Conservation (phyloP, 495 filamentous ascomycete genomes). For the Penicillium waksmanii region DNA sequence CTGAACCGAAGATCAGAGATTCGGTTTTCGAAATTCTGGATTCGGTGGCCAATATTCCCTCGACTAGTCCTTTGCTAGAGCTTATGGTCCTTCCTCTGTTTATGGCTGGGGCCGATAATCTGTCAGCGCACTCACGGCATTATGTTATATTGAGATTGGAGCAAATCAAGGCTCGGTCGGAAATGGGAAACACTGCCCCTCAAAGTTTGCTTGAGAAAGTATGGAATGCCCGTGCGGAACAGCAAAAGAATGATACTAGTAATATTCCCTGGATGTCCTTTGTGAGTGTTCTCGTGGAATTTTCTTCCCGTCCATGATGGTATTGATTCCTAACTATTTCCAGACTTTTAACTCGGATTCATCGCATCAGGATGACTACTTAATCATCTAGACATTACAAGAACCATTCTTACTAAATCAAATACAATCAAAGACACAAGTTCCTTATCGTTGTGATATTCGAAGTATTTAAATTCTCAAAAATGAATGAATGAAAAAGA, state of each 20-base stretch:
- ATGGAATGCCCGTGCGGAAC: slow-evolving; percentile 37
- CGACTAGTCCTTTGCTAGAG: slow-evolving; percentile 32
- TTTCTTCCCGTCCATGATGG: not conserved
- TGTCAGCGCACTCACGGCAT: slow-evolving; percentile 38
- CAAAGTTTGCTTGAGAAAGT: slow-evolving; percentile 34
- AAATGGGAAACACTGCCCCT: slow-evolving; percentile 35
- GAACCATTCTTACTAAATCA: not conserved
- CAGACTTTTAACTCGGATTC: slow-evolving; percentile 24
- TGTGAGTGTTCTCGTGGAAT: slow-evolving; percentile 30
- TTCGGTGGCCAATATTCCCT: slow-evolving; percentile 35
- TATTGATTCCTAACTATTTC: slow-evolving; percentile 5
- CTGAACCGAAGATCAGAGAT: slow-evolving; percentile 30
- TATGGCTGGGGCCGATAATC: slow-evolving; percentile 40
- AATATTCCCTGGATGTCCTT: slow-evolving; percentile 43
- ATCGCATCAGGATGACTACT: slow-evolving; percentile 30
- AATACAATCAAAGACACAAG: not conserved
- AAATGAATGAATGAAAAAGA: no score
- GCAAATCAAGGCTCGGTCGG: slow-evolving; percentile 36
- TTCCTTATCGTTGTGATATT: not conserved
- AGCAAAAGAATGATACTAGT: slow-evolving; percentile 25
- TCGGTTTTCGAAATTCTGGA: slow-evolving; percentile 38
- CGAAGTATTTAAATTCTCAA: not conserved
- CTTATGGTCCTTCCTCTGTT: slow-evolving; percentile 41
- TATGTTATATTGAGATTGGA: slow-evolving; percentile 35
- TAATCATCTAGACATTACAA: slow-evolving; percentile 21